Conservation (phyloP, 1,284 basidiomycete species). For the Pulchroboletus neoregius region DNA sequence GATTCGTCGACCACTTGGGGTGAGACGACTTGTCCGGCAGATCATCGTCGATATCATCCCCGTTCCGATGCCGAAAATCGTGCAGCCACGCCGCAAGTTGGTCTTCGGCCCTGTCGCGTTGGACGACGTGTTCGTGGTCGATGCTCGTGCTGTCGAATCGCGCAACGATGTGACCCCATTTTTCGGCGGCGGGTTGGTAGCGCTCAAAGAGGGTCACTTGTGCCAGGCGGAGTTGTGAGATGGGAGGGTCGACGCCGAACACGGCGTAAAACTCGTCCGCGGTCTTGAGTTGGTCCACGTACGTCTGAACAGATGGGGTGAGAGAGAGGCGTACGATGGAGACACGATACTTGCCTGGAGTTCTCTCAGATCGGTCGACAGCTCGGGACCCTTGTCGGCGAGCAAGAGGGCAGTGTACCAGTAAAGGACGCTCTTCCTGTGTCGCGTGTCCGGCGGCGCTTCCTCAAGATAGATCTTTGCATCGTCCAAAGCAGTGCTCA, state of each 20-base stretch:
- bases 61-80: constrained; percentile 43
- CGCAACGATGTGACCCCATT: constrained; percentile 44
- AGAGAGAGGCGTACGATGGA: neutral
- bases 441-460: constrained; percentile 57
- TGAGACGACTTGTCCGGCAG: constrained; percentile 31
- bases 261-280: constrained; percentile 47
- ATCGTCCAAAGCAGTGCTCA: constrained; percentile 54
- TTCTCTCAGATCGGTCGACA: constrained; percentile 46
- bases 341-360: constrained; percentile 38
- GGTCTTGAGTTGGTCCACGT: constrained; percentile 42
- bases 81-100: constrained; percentile 56
- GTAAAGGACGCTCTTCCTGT: constrained; percentile 53
- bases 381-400: constrained; percentile 44
- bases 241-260: constrained; percentile 42
- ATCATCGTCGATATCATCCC: constrained; percentile 31
- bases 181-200: constrained; percentile 40
- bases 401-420: constrained; percentile 56
- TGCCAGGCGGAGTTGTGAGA: constrained; percentile 47
- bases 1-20: constrained; percentile 41
- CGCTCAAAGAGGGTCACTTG: constrained; percentile 44
- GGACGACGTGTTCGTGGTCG: constrained; percentile 27
- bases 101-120: constrained; percentile 43
- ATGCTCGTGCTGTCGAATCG: constrained; percentile 32
- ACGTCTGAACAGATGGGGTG: constrained; percentile 30
- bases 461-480: constrained; percentile 49